Conservation (phyloP, 805 yeast species). For the Candida corydali region DNA sequence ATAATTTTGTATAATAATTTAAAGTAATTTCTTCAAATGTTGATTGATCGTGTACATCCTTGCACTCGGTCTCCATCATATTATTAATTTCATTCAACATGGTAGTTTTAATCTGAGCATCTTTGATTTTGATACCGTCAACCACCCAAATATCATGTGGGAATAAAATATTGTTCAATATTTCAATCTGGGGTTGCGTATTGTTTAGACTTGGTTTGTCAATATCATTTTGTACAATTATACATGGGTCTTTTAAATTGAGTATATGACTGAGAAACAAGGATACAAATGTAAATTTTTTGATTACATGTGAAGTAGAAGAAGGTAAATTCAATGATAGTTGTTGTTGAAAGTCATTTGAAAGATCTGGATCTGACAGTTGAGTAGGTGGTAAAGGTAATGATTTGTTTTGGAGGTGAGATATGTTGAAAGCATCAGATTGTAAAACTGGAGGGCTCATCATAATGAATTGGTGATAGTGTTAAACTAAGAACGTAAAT, state of each 20-base stretch:
- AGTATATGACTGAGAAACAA: conserved; percentile 6
- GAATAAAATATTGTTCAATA: conserved; percentile 28
- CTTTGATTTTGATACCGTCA: conserved; percentile 26
- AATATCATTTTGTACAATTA: conserved; percentile 6
- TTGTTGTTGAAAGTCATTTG: neutral
- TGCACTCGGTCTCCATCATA: conserved; percentile 18
- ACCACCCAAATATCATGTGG: conserved; percentile 37
- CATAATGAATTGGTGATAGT: too few species aligned
- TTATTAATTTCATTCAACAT: conserved; percentile 29
- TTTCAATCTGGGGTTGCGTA: conserved; percentile 13
- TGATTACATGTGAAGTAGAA: conserved; percentile 2
- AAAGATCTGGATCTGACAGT: too few species aligned
- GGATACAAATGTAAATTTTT: conserved; percentile 4
- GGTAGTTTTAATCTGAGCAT: conserved; percentile 27
- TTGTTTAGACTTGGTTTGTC: neutral
- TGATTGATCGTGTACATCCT: conserved; percentile 3
- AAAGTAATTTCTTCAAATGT: conserved; percentile 23
- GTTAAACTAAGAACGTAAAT: too few species aligned
- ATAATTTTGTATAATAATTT: conserved; percentile 25
- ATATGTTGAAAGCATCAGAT: neutral
- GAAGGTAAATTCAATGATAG: conserved; percentile 1
- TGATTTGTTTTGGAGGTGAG: too few species aligned
- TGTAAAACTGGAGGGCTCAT: neutral
- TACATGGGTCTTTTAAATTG: conserved; percentile 7
- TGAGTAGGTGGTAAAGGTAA: too few species aligned